Base-by-base conservation (phyloP, 257 asterid genomes). In the Solanum chmielewskii region DNA sequence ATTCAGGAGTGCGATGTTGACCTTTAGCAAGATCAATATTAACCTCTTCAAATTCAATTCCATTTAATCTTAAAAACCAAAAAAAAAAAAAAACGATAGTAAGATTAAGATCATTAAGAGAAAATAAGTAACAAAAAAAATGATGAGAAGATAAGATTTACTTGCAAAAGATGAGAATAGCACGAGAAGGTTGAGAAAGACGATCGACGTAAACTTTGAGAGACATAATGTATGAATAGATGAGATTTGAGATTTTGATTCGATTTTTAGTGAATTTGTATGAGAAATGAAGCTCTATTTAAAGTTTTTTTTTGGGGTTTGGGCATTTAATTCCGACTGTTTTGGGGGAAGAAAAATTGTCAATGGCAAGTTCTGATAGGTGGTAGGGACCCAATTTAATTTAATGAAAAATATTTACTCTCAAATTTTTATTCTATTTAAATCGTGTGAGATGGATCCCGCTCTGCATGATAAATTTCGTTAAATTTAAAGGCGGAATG, bases 101-200 rank as follows among this genome's bases (percentile, higher is more conserved):
- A 9, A 88, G 3, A 49, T 13, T 52, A 66, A 9, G 1, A 69
- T 45, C 10, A 44, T 45, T 25, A 10, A 11, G 45, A 21, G 35
- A 56, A 69, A 18, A 35, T 74, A 37, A 68, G 73, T 73, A 39
- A 76, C 77, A 64, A 89, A 76, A 41, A 8, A 20, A 56, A 20
- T 56, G 25, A 2, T 10, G 64, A 56, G 84, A 86, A 4, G 59
- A 31, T 78, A 81, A 29, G 14, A 62, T 85, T 95, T 95, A 97
- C 99, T 92, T 95, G 99, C 99, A 97, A 92, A 97, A 95, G 84
- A 97, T 89, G 64, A 97, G 90, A 86, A 95, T 56, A 42, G 99
- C 98, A n/a, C 98, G 97, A 27, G 98, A 92, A 23, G 99, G 99
- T 84, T 95, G 98, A 21, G 98, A 94, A 92, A 94, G 88, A 11